Conservation (phyloP, 768 basidiomycete species). For the Amanita phalloides region DNA sequence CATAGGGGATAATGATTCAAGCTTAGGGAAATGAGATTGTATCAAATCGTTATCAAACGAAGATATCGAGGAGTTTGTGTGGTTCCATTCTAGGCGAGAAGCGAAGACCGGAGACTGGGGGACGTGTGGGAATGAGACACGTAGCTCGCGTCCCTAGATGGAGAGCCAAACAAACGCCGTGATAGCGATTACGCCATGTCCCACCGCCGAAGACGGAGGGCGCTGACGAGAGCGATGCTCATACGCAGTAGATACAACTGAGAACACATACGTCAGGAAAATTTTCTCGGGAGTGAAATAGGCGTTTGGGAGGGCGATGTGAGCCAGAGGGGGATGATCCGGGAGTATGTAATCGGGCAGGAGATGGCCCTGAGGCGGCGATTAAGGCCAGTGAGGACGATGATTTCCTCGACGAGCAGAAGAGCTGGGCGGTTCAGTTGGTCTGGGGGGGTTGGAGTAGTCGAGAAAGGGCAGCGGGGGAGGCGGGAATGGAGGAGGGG, state of each 20-base stretch:
- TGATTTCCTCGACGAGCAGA: neutral
- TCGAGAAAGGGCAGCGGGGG: neutral
- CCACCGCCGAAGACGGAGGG: neutral
- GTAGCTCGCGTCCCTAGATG: neutral
- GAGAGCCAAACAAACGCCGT: neutral
- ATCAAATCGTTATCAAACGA: neutral
- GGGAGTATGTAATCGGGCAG: neutral
- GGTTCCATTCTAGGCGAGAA: neutral
- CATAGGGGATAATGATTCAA: neutral
- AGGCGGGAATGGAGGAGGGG: constrained; percentile 6
- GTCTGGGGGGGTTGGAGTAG: neutral
- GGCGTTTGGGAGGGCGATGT: neutral
- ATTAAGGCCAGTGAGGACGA: neutral
- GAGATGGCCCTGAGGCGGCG: neutral
- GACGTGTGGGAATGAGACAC: neutral
- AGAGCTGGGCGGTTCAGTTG: neutral
- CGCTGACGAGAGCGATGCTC: neutral
- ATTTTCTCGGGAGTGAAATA: neutral
- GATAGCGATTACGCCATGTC: neutral
- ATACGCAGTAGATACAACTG: too few relatives aligned
- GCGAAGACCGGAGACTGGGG: too few relatives aligned
- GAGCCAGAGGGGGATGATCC: neutral
- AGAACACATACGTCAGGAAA: neutral
- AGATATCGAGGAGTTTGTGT: neutral
- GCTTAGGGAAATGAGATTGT: neutral